Evolutionary conservation across 805 yeast species (phyloP), one percentile per base, ranked within the genome.

Genomic region (Candida sithepensis): DNA sequence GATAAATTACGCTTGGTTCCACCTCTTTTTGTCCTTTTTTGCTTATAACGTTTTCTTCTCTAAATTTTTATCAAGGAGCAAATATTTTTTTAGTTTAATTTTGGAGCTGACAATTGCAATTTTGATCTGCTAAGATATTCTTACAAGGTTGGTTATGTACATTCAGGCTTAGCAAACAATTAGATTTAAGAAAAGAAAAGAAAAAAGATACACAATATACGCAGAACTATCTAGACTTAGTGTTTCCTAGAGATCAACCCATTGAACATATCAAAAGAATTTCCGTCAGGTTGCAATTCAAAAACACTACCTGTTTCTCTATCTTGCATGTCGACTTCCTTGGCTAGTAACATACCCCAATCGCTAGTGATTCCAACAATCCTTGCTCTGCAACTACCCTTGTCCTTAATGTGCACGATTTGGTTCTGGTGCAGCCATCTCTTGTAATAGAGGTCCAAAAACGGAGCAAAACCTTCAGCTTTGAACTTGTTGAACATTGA

Each of bases 241-340:
- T 67, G 66, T 59, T 82, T 85, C 50, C 72, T 82, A 18, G 83
- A 85, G 16, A 92, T 85, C 53, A 94, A 72, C 0, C 98, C 98
- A 56, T 78, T 85, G 70, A 94, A 86, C 75, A 94, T 91, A 64
- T 94, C 98, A 60, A 94, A 94, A 3, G 97, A 88, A 63, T 94
- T 94, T 1, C 99, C 99, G 66, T 94, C 99, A 0, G 99, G 98
- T 64, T 91, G 97, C 41, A 94, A 69, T 56, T 88, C 85, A 53
- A 76, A 82, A 4, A 59, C 69, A 38, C 70, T 74, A 0, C 88
- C 87, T 1, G 84, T 79, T 14, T 70, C 70, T 12, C 56, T 60
- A 20, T 75, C 75, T 13, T 66, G 59, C 4, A 66, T 54, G 43
- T 77, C 77, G 7, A 82, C 64, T 53, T 87, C 96, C 50, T 80